These are phyloP conservation scores for Diutina ranongensis DNA, from an alignment of 1,139 yeast genomes.

Conservation along the genomic window DNA sequence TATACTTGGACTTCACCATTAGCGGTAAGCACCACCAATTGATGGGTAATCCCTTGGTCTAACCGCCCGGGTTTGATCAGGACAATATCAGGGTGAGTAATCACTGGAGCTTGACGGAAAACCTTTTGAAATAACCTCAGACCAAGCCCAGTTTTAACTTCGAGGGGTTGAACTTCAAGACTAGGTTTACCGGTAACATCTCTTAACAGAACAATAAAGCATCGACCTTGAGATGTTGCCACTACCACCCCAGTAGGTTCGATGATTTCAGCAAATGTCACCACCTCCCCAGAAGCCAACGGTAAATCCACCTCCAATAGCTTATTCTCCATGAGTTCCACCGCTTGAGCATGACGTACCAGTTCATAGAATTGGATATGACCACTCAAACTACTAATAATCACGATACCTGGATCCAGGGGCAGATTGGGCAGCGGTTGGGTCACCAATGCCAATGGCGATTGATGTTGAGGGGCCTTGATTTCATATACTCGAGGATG, in stretches of 20 bases:
- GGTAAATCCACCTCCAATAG: constrained; percentile 25
- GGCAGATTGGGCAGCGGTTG: constrained; percentile 49
- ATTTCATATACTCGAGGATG: constrained; percentile 47
- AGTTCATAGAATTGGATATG: constrained; percentile 52
- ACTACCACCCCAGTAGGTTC: constrained; percentile 70
- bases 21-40: constrained; percentile 34
- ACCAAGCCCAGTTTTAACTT: constrained; percentile 14
- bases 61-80: constrained; percentile 49
- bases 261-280: constrained; percentile 47
- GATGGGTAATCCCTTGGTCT: constrained; percentile 38
- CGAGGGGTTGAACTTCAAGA: constrained; percentile 26
- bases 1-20: constrained; percentile 24
- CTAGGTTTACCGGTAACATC: constrained; percentile 60
- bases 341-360: constrained; percentile 56
- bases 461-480: constrained; percentile 18
- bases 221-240: constrained; percentile 63
- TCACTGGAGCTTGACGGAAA: background rate
- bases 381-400: constrained; percentile 47
- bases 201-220: constrained; percentile 49
- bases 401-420: constrained; percentile 58
- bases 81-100: constrained; percentile 36
- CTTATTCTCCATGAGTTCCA: constrained; percentile 43
- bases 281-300: constrained; percentile 36
- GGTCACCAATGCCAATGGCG: constrained; percentile 53
- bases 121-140: constrained; percentile 3